phyloP scores from a whole-genome alignment of 202 grass and related monocot species.

The Hordeum pubiflorum region DNA sequence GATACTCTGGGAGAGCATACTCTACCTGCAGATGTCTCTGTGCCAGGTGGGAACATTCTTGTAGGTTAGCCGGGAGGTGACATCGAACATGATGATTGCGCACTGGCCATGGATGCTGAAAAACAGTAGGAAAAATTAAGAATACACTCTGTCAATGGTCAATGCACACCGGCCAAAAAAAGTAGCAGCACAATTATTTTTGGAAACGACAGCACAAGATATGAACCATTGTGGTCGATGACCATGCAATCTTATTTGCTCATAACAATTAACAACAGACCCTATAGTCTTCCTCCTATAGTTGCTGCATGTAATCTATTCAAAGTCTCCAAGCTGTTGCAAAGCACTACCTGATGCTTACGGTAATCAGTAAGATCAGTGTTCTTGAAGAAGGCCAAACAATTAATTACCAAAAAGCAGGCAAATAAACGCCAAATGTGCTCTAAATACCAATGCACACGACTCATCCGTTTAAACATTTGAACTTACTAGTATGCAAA shows the following conservation, averaged over 20 bases:
- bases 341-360: background rate
- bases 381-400: background rate
- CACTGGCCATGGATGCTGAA: conserved; percentile 63
- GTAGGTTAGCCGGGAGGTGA: conserved; percentile 50
- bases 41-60: conserved; percentile 65
- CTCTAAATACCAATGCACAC: background rate
- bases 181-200: background rate
- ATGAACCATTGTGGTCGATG: background rate
- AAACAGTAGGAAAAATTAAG: background rate
- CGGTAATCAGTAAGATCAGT: background rate
- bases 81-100: conserved; percentile 64
- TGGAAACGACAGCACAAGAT: background rate
- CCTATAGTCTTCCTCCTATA: too few relatives aligned
- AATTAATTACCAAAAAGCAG: background rate
- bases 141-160: background rate
- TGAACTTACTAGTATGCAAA: background rate
- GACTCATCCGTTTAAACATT: background rate
- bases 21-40: conserved; percentile 50
- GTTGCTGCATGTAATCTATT: background rate
- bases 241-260: background rate
- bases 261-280: background rate
- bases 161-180: background rate
- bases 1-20: background rate
- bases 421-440: background rate
- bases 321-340: background rate